A percentile compares a stretch with the other conserved stretches of the same genome.
phyloP scores from a whole-genome alignment of 140 eudicot genomes.

The Cichorium intybus region DNA sequence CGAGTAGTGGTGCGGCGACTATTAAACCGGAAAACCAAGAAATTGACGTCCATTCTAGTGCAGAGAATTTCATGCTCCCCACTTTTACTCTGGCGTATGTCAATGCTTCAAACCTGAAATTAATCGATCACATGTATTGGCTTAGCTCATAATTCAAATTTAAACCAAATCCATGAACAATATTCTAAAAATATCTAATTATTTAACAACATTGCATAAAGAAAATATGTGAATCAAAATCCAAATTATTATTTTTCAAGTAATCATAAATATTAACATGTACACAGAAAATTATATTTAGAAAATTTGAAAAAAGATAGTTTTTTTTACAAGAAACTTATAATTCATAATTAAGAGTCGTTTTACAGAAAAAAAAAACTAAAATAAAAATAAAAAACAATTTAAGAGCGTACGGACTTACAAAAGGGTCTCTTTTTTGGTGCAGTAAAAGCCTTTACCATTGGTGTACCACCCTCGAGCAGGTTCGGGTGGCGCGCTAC shows the following conservation, averaged over 20 bases:
- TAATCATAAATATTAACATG: too few relatives aligned
- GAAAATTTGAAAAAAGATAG: too few relatives aligned
- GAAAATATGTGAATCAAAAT: neutral
- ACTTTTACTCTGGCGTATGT: constrained; percentile 41
- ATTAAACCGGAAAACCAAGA: constrained; percentile 72
- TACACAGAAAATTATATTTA: too few relatives aligned
- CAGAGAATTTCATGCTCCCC: constrained; percentile 37
- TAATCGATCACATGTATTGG: neutral
- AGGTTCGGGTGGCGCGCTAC: constrained; percentile 41
- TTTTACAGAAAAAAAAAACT: too few relatives aligned
- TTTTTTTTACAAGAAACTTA: too few relatives aligned
- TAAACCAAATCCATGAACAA: too few relatives aligned
- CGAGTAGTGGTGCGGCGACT: constrained; percentile 61
- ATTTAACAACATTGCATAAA: too few relatives aligned
- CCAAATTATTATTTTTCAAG: too few relatives aligned
- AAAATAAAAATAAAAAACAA: neutral
- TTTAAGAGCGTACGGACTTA: constrained; percentile 32
- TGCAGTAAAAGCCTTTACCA: constrained; percentile 46
- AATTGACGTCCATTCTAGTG: constrained; percentile 75
- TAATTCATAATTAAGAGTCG: too few relatives aligned
- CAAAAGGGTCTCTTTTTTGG: constrained; percentile 51
- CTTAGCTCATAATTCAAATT: neutral
- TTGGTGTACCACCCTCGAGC: constrained; percentile 59
- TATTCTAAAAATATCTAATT: too few relatives aligned
- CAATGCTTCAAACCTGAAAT: constrained; percentile 61